Percentiles rank a stretch among this genome's conserved stretches.
Conservation (phyloP, 2,329 filamentous ascomycete species). For the Penicillium sp. region DNA sequence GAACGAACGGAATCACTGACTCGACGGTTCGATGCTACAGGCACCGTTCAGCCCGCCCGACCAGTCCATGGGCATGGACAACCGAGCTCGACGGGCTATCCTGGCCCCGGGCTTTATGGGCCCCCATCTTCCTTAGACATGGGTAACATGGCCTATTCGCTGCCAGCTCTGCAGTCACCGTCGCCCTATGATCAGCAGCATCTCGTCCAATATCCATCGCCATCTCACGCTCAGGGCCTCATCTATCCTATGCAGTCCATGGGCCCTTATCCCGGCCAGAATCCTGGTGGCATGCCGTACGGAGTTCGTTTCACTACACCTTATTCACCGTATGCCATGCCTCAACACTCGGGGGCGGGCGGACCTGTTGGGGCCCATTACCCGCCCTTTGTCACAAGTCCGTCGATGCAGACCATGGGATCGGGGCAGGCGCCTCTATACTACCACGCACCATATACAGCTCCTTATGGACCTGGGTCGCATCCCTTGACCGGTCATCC, state of each 20-base stretch:
- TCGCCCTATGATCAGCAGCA: constrained; percentile 26
- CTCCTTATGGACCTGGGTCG: constrained; percentile 19
- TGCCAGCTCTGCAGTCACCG: constrained; percentile 28
- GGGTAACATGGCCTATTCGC: constrained; percentile 29
- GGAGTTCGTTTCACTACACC: constrained; percentile 24
- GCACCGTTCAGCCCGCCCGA: constrained; percentile 10
- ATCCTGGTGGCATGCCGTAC: constrained; percentile 22
- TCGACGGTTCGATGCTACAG: constrained; percentile 3
- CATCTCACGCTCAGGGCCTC: constrained; percentile 24
- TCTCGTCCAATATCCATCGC: constrained; percentile 25
- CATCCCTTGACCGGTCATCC: constrained; percentile 7
- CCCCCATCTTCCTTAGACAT: constrained; percentile 26
- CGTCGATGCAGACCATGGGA: constrained; percentile 19
- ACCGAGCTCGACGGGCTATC: constrained; percentile 16
- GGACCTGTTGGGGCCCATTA: constrained; percentile 21
- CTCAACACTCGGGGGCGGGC: constrained; percentile 19
- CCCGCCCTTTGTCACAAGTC: constrained; percentile 19
- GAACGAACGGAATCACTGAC: constrained; percentile 4
- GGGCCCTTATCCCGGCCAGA: constrained; percentile 23
- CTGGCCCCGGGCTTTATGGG: constrained; percentile 21
- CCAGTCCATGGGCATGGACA: constrained; percentile 19
- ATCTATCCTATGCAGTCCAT: constrained; percentile 32
- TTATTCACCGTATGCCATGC: constrained; percentile 30
- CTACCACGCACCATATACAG: constrained; percentile 26
- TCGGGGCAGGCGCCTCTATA: constrained; percentile 23